phyloP scores from a whole-genome alignment of 257 asterid genomes.

The Solanum megistacrolobum region DNA sequence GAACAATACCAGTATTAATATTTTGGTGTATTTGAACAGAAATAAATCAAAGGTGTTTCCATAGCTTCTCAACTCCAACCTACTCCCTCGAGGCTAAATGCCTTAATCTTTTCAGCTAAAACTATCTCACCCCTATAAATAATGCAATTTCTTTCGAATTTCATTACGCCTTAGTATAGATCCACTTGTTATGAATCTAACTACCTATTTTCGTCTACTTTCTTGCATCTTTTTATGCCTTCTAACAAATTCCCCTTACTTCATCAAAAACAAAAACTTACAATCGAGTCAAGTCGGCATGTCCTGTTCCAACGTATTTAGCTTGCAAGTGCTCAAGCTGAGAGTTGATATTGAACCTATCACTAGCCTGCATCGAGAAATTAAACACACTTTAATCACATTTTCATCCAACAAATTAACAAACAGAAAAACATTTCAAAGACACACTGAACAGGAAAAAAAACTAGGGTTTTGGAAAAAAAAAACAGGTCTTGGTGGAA shows the following conservation, averaged over 20 bases:
- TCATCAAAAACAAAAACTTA: conserved; percentile 14
- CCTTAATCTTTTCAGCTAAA: neutral
- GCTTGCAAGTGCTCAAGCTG: conserved; percentile 98
- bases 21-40: no score
- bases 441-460: neutral
- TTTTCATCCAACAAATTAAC: neutral
- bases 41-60: no score
- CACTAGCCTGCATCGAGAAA: conserved; percentile 67
- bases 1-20: no score
- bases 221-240: neutral
- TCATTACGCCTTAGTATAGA: neutral
- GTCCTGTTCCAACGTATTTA: conserved; percentile 99
- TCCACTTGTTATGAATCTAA: no score
- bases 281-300: conserved; percentile 92
- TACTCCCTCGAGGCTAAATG: neutral
- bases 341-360: conserved; percentile 90
- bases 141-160: neutral
- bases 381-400: neutral
- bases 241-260: neutral
- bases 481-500: neutral
- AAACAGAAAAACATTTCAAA: neutral
- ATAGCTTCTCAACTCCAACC: no score
- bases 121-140: neutral
- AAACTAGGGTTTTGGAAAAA: neutral
- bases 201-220: neutral